Base-by-base conservation (phyloP, 2,329 filamentous ascomycete species). In the Massarina eburnea region DNA sequence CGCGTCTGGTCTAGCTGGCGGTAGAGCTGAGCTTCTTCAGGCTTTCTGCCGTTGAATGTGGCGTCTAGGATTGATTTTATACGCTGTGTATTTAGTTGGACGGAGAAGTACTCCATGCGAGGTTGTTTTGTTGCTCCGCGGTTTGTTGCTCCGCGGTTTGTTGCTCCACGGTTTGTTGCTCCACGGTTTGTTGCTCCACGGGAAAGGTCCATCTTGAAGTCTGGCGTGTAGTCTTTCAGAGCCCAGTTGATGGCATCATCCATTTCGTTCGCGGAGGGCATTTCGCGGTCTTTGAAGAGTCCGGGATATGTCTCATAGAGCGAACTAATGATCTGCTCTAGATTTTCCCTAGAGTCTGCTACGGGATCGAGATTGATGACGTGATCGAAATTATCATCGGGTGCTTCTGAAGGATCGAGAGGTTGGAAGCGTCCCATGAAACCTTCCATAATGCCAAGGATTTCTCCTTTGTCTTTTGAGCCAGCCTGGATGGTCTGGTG, bases 401-500 rank as follows among this genome's bases (percentile, higher is more conserved):
- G 91, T n/a, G 73, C 69, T 7, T 73, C 73, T 15, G 83, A 78
- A 1, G 79, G 73, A 54, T 91, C 81, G 47, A 91, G 78, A 17
- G 86, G 81, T 72, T 99, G 88, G 65, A 96, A 97, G 27, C 94
- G 84, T 10, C 81, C 71, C 55, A 99, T 78, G 71, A 99, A 99
- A 3, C 90, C 89, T 58, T 96, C 89, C 94, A 99, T 97, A 58
- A 99, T 95, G 4, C 83, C 82, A 37, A 94, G 77, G 44, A 94
- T 89, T 68, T 96, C 92, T 15, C 79, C 73, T 37, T 77, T 72
- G 35, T 86, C 81, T 45, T 88, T 86, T 36, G 82, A 86, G n/a
- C 75, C 77, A 9, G 92, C 91, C 62, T 94, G 91, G 48, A 99
- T 97, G 0, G 94, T 99, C 72, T 99, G 94, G 68, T 99, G 94